These are phyloP conservation scores for Venturia oleaginea DNA, from an alignment of 2,329 filamentous ascomycete genomes.

Conservation along the genomic window DNA sequence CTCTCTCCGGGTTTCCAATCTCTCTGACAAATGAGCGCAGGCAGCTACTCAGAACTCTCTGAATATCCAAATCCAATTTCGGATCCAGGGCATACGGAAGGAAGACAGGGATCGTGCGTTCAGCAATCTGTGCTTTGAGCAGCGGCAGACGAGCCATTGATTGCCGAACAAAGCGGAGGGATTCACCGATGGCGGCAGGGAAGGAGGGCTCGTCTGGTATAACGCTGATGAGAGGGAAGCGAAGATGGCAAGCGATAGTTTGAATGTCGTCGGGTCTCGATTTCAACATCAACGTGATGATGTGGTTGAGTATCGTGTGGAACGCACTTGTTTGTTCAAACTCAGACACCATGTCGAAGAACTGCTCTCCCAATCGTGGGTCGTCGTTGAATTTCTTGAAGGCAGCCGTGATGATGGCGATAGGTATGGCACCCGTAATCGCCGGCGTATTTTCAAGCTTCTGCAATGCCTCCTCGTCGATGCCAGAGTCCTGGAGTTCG, in stretches of 20 bases:
- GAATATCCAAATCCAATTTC: constrained; percentile 44
- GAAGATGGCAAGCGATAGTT: constrained; percentile 62
- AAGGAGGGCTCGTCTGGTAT: constrained; percentile 58
- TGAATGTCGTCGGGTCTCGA: constrained; percentile 51
- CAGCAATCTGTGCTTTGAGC: constrained; percentile 30
- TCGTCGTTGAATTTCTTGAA: constrained; percentile 67
- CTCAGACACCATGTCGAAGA: constrained; percentile 69
- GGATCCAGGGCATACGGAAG: constrained; percentile 35
- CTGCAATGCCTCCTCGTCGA: constrained; percentile 50
- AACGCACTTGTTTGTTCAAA: constrained; percentile 61
- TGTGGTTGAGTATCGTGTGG: constrained; percentile 60
- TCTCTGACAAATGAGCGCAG: constrained; percentile 28
- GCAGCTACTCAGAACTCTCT: constrained; percentile 40
- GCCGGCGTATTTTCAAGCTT: constrained; percentile 65
- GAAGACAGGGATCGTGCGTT: constrained; percentile 41
- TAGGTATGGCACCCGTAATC: constrained; percentile 83
- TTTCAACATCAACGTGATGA: constrained; percentile 55
- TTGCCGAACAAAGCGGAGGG: constrained; percentile 53
- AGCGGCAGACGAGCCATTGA: constrained; percentile 31
- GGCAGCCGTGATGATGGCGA: constrained; percentile 82
- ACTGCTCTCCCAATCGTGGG: constrained; percentile 57
- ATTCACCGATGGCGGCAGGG: constrained; percentile 58
- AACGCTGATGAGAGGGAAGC: constrained; percentile 59
- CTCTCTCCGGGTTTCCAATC: background rate
- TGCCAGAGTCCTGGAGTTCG: constrained; percentile 34